These are phyloP conservation scores for Vaucheria bursata DNA, from an alignment of 352 stramenopile species.

Conservation along the genomic window DNA sequence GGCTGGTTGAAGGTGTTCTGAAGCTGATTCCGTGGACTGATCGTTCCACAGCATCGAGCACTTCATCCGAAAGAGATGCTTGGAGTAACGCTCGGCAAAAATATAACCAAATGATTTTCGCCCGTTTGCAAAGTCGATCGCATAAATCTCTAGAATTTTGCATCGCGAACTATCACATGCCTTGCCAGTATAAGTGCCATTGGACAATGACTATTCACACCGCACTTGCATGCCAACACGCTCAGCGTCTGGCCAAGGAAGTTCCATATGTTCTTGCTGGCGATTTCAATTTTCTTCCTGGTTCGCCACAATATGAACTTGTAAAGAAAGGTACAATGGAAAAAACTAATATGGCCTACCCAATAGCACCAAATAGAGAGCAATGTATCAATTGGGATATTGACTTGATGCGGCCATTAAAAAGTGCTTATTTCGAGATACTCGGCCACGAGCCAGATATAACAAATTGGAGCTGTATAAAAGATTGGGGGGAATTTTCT, in stretches of 20 bases:
- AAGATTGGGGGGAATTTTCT: slow-evolving; percentile 56
- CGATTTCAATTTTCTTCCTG: slow-evolving; percentile 74
- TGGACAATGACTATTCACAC: slow-evolving; percentile 66
- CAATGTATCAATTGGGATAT: slow-evolving; percentile 14
- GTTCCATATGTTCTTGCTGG: slow-evolving; percentile 61
- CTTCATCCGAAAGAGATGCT: background rate
- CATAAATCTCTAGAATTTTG: slow-evolving; percentile 50
- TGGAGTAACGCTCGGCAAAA: slow-evolving; percentile 57
- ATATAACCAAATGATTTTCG: slow-evolving; percentile 60
- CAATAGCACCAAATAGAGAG: slow-evolving; percentile 17
- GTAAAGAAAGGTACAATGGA: slow-evolving; percentile 55
- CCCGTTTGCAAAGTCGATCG: slow-evolving; percentile 45
- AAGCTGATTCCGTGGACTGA: background rate
- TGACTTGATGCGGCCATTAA: slow-evolving; percentile 17
- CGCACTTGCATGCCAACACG: slow-evolving; percentile 54
- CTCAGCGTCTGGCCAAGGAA: slow-evolving; percentile 28
- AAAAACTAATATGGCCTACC: slow-evolving; percentile 50
- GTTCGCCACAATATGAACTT: slow-evolving; percentile 59
- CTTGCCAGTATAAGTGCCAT: slow-evolving; percentile 58
- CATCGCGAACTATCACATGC: slow-evolving; percentile 75
- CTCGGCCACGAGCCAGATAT: slow-evolving; percentile 61
- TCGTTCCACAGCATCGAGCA: slow-evolving; percentile 6
- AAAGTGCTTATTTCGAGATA: slow-evolving; percentile 55
- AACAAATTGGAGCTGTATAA: slow-evolving; percentile 59
- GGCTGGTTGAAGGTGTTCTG: background rate